Evolutionary conservation across 768 basidiomycete genomes (phyloP), one percentile per base, ranked within the genome.

Genomic region (Termitomyces sp.): DNA sequence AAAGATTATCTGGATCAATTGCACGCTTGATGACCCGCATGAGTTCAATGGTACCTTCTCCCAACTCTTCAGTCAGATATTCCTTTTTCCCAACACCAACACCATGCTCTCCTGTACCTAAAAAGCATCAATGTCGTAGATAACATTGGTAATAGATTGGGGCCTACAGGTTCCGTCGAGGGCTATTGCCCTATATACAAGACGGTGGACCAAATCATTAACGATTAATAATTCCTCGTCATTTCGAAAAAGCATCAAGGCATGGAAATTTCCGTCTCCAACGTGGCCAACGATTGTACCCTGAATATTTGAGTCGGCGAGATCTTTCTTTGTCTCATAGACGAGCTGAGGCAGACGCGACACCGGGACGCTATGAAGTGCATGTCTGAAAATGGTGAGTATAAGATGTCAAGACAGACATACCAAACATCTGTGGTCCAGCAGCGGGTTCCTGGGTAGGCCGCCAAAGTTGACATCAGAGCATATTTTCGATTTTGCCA

Each of bases 371-470:
- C 86, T 88, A 57, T 12, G 9, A 45, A 20, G 11, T 3, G 46
- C 20, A 20, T 28, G 49, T 59, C 20, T 44, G 38, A 22, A 36
- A 45, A 11, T 45, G 16, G 7, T 6, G 39, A 54, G 49, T 32
- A 48, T 3, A 32, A 22, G 20, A 13, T 28, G 40, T 59, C 54
- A 56, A 15, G 38, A 50, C 33, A 16, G 18, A 71, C 77, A 60
- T 73, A 92, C 92, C 94, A 96, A 33, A 95, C 94, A 72, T 95
- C 94, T 0, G 94, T 96, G 24, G 87, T 90, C 93, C 92, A 95
- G 62, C 84, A 86, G 45, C 83, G 84, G 18, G 78, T 74, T 11
- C 84, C 91, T 15, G 89, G 88, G 55, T 84, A 70, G 3, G 85
- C 77, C 4, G 84, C 84, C 63, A 94, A 66, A 24, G 86, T 88